phyloP scores from a whole-genome alignment of 2,329 filamentous ascomycete genomes.

The Botrytis aclada region DNA sequence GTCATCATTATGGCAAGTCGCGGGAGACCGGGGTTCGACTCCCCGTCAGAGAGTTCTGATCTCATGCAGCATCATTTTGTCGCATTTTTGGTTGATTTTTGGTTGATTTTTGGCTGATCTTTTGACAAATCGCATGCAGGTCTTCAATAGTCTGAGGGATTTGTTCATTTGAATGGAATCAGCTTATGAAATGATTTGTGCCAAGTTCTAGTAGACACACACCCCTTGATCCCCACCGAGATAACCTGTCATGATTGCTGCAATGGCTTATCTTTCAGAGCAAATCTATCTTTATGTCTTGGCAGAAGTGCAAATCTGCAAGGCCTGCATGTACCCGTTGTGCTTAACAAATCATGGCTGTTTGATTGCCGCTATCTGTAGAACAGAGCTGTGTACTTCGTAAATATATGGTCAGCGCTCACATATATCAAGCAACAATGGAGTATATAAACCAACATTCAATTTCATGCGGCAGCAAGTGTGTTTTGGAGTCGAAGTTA shows the following conservation, averaged over 20 bases:
- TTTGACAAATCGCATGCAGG: too few relatives aligned
- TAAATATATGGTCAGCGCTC: not conserved
- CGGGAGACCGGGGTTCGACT: conserved; percentile 34
- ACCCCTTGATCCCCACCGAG: too few relatives aligned
- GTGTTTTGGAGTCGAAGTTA: not conserved
- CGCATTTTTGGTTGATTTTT: too few relatives aligned
- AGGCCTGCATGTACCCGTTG: not conserved
- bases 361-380: not conserved
- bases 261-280: not conserved
- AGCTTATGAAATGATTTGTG: not conserved
- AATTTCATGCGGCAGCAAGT: not conserved
- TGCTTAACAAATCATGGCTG: not conserved
- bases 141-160: too few relatives aligned
- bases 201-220: not conserved
- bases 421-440: not conserved
- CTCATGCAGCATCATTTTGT: too few relatives aligned
- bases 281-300: not conserved
- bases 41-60: conserved; percentile 24
- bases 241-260: not conserved
- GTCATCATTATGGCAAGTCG: conserved; percentile 27
- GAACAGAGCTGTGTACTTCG: not conserved
- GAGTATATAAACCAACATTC: not conserved
- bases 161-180: too few relatives aligned
- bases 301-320: not conserved
- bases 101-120: too few relatives aligned